Evolutionary conservation across 495 filamentous ascomycete genomes (phyloP), one percentile per base, ranked within the genome.

Genomic region (Hypoxylon fragiforme): DNA sequence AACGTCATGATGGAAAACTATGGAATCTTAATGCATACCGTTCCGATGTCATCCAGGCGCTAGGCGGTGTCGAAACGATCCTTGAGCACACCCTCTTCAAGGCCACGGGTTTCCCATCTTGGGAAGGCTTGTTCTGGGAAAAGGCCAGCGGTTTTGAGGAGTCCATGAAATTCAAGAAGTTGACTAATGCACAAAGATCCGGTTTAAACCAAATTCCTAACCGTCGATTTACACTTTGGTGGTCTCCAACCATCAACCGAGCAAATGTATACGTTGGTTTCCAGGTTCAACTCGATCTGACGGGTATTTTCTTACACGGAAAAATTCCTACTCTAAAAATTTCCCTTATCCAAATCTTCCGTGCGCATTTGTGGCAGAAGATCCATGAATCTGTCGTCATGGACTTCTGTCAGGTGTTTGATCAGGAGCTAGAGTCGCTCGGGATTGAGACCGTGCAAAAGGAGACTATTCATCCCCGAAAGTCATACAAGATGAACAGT

Each of bases 401-500:
- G 94, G 94, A 97, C 77, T 73, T 97, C 64, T 98, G 95, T 65
- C 95, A 99, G 69, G 94, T 97, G n/a, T 95, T 99, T 63, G 95
- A 99, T 62, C 94, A 97, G 64, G 92, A 99, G 69, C 73, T 99
- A 47, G 94, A 97, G 70, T 89, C 92, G 40, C 78, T 99, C 38
- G 92, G 95, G 43, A 96, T 99, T 54, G 94, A 99, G 71, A 94
- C 94, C 3, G 95, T 99, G 13, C 95, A 99, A 70, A 99, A 99
- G 74, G 95, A 99, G 76, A 97, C 94, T 0, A 99, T 99, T 60
- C 95, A 99, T 80, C 95, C 95, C 35, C 83, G 95, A 81, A 99
- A 99, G 72, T 97, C 94, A 0, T 99, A 99, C 81, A 99, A 99
- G 82, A 99, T 99, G 95, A 99, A 99, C 79, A 97, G 92, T 69